Evolutionary conservation across 139 green algal species (phyloP), one percentile per base, ranked within the genome.

Genomic region (Chlorella ohadii): DNA sequence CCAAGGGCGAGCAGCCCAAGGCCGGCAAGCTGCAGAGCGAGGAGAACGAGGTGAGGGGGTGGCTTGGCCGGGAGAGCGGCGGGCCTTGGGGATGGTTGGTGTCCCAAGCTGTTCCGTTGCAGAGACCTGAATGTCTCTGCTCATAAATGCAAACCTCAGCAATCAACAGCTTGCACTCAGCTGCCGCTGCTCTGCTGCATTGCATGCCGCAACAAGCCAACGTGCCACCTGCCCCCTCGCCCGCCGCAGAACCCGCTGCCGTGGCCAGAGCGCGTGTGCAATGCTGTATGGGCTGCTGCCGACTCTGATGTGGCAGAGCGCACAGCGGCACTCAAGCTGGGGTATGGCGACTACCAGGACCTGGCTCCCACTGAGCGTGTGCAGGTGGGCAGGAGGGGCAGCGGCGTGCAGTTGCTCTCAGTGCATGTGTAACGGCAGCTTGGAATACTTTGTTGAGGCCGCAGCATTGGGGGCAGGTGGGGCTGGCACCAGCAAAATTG

Each of bases 331-430:
- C 13, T 90, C 51, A 61, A 85, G 55, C 84, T 93, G 66, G 84
- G 79, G 0, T 91, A 91, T 65, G 88, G 85, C 31, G 93, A 97
- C 83, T 97, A 94, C 78, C 34, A 87, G 7, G 85, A 92, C 44
- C 84, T 98, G 55, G 34, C 39, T 2, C 28, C 89, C 0, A 47
- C 72, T 15, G 78, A 91, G 77, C 92, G 94, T 51, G 70, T 97
- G 36, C 68, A 85, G 25, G 85, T 84, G 67, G 59, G 67, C 2
- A 11, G 51, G 51, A 9, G 15, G 15, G 51, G 51, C 11, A 3
- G 12, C 12, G 51, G 15, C 11, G 2, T 23, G 51, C 51, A 59
- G 15, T 19, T 59, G 51, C 11, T 51, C 7, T 6, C 44, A 51
- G 44, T 51, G 44, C 44, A 51, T 51, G 44, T 51, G 9, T 9